These are phyloP conservation scores for Penicillium fuscoglaucum DNA, from an alignment of 2,329 filamentous ascomycete species.

Conservation along the genomic window DNA sequence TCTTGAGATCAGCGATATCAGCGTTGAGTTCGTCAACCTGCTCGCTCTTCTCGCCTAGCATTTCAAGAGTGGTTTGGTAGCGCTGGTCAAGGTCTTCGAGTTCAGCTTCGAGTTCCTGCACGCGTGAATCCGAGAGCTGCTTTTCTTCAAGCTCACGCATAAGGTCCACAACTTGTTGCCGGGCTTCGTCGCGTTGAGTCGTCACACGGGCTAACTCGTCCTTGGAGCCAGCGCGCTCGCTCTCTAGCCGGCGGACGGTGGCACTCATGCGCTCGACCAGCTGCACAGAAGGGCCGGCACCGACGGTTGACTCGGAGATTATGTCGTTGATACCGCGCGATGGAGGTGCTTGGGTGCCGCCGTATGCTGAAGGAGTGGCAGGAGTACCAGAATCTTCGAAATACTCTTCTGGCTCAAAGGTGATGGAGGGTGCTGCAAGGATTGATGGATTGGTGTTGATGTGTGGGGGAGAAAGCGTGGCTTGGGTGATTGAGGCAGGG, in stretches of 20 bases:
- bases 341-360: constrained; percentile 35
- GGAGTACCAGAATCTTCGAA: constrained; percentile 39
- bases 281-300: constrained; percentile 88
- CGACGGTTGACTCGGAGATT: constrained; percentile 84
- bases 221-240: constrained; percentile 82
- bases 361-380: constrained; percentile 41
- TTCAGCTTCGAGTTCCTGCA: constrained; percentile 66
- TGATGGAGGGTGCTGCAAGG: constrained; percentile 38
- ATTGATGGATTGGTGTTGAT: constrained; percentile 26
- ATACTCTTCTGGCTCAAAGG: constrained; percentile 52
- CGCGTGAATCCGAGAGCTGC: constrained; percentile 58
- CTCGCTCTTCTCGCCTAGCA: constrained; percentile 97
- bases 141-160: constrained; percentile 83
- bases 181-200: constrained; percentile 84
- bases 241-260: constrained; percentile 84
- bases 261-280: constrained; percentile 95
- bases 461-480: constrained; percentile 31
- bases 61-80: constrained; percentile 88
- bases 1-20: constrained; percentile 90
- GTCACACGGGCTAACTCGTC: constrained; percentile 81
- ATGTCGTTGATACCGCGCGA: constrained; percentile 74
- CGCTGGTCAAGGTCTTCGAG: constrained; percentile 69
- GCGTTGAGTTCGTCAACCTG: constrained; percentile 84
- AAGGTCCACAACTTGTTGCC: constrained; percentile 83
- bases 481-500: constrained; percentile 30